phyloP scores from a whole-genome alignment of 441 rosid genomes.

The Syzygium syzygioides region DNA sequence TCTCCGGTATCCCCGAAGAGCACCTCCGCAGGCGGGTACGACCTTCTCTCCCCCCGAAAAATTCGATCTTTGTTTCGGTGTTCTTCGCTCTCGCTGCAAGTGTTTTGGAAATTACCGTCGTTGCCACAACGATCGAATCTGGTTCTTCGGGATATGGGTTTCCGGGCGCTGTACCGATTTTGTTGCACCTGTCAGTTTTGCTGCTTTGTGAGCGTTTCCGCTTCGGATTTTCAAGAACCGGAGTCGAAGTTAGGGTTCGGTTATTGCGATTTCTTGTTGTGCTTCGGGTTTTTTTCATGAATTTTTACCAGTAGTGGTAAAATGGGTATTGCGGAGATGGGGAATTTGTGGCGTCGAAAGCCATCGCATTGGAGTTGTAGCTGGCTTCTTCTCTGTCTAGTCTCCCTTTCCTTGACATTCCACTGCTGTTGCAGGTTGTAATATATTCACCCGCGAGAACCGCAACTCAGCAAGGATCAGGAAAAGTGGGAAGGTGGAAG shows the following conservation, averaged over 20 bases:
- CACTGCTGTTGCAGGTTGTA: conserved; percentile 43
- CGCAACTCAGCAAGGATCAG: conserved; percentile 88
- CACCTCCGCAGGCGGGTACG: conserved; percentile 63
- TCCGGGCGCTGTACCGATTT: not conserved
- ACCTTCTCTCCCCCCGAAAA: not conserved
- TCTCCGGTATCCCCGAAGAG: conserved; percentile 84
- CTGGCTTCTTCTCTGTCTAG: not conserved
- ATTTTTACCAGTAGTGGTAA: not conserved
- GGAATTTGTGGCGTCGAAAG: not conserved
- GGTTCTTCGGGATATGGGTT: not conserved
- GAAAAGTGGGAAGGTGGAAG: conserved; percentile 83
- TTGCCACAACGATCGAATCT: not conserved
- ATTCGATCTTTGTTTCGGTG: not conserved
- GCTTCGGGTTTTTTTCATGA: not conserved
- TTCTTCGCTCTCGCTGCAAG: not conserved
- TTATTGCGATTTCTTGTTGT: not conserved
- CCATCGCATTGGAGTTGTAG: not conserved
- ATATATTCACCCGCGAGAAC: conserved; percentile 87
- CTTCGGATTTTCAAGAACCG: not conserved
- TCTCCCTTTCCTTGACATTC: not conserved
- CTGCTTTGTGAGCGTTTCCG: not conserved
- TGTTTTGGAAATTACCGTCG: not conserved
- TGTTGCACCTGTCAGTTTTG: not conserved
- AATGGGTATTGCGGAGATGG: not conserved
- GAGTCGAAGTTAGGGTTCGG: not conserved